A percentile compares a stretch with the other conserved stretches of the same genome.
Evolutionary conservation across 2,329 filamentous ascomycete genomes (phyloP).

Genomic region (Fusarium veterinarium): DNA sequence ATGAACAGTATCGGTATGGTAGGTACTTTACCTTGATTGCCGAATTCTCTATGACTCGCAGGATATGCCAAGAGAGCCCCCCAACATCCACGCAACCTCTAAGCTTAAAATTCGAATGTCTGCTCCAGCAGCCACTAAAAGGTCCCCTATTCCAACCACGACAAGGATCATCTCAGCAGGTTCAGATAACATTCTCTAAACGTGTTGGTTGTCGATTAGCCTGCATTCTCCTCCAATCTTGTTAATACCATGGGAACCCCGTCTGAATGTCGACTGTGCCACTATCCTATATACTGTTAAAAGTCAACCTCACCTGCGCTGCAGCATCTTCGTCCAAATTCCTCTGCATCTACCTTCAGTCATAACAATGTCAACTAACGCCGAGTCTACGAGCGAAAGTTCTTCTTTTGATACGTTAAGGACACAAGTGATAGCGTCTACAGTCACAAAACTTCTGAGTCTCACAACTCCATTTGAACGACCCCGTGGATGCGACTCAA

Average conservation of each 20-base stretch:
- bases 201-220: not conserved
- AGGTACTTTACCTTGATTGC: fast-evolving
- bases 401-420: not conserved
- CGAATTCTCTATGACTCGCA: fast-evolving
- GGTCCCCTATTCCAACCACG: not conserved
- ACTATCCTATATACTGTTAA: not conserved
- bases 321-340: not conserved
- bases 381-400: not conserved
- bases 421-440: not conserved
- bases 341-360: too few relatives aligned
- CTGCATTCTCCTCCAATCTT: not conserved
- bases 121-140: not conserved
- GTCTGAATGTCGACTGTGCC: not conserved
- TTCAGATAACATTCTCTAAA: not conserved
- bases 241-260: not conserved
- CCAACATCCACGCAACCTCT: not conserved
- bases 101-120: not conserved
- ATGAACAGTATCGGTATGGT: not conserved
- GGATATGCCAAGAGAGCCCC: too few relatives aligned
- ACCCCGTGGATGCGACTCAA: not conserved
- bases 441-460: not conserved
- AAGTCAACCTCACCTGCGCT: not conserved
- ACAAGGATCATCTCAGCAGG: not conserved
- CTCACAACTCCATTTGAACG: not conserved
- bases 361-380: not conserved